Evolutionary conservation across 352 stramenopile genomes (phyloP).

Genomic region (Elongisporangium prolatum): DNA sequence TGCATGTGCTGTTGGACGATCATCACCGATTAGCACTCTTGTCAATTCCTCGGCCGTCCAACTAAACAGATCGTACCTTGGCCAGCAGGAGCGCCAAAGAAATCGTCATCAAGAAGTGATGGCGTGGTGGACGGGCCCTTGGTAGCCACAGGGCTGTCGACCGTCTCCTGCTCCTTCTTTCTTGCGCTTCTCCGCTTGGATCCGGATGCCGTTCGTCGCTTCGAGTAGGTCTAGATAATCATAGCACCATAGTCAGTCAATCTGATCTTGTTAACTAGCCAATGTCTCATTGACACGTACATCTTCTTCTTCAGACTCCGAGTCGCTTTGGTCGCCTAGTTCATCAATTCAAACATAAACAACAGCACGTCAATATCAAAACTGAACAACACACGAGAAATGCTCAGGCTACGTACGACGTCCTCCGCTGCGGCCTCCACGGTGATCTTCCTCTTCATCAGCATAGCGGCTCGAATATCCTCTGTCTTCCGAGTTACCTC

Average conservation of each 20-base stretch:
- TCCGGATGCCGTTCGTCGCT: constrained; percentile 49
- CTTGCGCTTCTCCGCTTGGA: constrained; percentile 61
- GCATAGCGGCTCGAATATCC: constrained; percentile 69
- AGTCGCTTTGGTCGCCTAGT: constrained; percentile 53
- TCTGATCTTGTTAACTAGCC: neutral
- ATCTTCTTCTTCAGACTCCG: constrained; percentile 73
- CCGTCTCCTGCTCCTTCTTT: constrained; percentile 66
- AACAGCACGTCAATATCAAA: neutral
- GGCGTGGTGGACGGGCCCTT: constrained; percentile 60
- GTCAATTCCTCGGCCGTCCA: neutral
- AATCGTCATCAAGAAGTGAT: constrained; percentile 73
- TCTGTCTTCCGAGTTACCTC: constrained; percentile 38
- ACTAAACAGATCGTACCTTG: constrained; percentile 20
- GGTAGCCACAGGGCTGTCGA: constrained; percentile 23
- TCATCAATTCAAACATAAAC: constrained; percentile 5
- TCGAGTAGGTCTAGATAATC: constrained; percentile 26
- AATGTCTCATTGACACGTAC: constrained; percentile 7
- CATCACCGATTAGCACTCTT: constrained; percentile 3
- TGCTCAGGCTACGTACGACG: constrained; percentile 30
- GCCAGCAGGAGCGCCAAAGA: constrained; percentile 45
- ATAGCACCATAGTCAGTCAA: neutral
- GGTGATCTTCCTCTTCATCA: constrained; percentile 53
- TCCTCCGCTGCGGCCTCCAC: constrained; percentile 25
- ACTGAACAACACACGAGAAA: constrained; percentile 1
- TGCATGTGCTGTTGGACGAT: constrained; percentile 8